Conservation (phyloP, 2,329 filamentous ascomycete genomes). For the Cryphonectria japonica region DNA sequence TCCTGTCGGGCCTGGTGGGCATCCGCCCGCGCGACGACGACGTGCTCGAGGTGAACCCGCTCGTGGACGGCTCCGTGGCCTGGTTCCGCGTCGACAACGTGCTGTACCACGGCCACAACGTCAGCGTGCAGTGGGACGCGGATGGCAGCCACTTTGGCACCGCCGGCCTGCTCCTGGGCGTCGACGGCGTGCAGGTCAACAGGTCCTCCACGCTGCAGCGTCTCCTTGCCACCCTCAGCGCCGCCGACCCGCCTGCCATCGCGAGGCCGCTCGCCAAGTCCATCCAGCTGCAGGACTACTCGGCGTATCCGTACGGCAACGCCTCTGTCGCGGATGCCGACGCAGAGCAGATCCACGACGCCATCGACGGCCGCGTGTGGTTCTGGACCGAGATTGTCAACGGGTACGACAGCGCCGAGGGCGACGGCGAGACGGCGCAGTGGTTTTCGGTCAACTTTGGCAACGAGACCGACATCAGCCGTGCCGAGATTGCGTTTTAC, state of each 20-base stretch:
- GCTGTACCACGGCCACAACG: slow-evolving; percentile 46
- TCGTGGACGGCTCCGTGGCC: slow-evolving; percentile 39
- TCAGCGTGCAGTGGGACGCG: slow-evolving; percentile 47
- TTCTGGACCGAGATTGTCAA: slow-evolving; percentile 45
- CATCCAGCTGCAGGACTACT: slow-evolving; percentile 38
- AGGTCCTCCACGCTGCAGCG: slow-evolving; percentile 36
- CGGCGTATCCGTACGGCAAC: slow-evolving; percentile 38
- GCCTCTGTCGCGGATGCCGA: slow-evolving; percentile 37
- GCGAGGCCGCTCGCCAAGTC: slow-evolving; percentile 41
- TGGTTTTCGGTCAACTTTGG: slow-evolving; percentile 46
- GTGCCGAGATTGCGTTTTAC: slow-evolving; percentile 44
- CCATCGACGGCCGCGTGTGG: slow-evolving; percentile 45
- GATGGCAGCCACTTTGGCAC: slow-evolving; percentile 39
- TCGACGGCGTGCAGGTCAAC: slow-evolving; percentile 40
- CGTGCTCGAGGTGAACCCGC: slow-evolving; percentile 45
- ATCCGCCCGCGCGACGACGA: slow-evolving; percentile 45
- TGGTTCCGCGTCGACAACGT: slow-evolving; percentile 48
- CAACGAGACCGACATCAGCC: slow-evolving; percentile 33
- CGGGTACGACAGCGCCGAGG: slow-evolving; percentile 41
- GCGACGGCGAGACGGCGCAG: slow-evolving; percentile 35
- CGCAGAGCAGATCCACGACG: slow-evolving; percentile 37
- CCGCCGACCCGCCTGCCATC: slow-evolving; percentile 34
- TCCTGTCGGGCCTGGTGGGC: slow-evolving; percentile 47
- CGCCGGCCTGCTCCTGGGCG: slow-evolving; percentile 40
- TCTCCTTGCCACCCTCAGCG: slow-evolving; percentile 30